Base-by-base conservation (phyloP, 2,329 filamentous ascomycete genomes). In the Exutisphaerella laricina region DNA sequence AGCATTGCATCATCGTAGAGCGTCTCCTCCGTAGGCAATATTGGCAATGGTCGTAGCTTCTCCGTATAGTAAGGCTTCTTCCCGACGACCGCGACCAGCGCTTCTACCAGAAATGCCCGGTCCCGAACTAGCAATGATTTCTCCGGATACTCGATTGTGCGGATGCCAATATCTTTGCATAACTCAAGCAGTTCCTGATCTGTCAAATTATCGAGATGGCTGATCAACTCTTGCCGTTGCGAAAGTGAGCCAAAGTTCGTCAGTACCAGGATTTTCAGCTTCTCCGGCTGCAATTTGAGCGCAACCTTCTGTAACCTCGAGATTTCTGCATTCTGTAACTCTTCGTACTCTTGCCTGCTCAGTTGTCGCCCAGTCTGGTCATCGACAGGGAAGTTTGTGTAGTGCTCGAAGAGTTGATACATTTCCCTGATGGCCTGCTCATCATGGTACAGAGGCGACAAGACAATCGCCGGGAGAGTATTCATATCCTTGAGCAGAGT, bases 191-290 rank as follows among this genome's bases (percentile, higher is more conserved):
- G 65, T 64, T 97, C 90, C 0, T 75, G 74, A 53, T 94, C 87
- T 3, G 78, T 77, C 39, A 98, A 70, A 8, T 76, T 70, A 42
- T 80, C 78, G 4, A 98, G 69, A 51, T 96, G 82, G 17, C 78
- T 75, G 59, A 84, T 78, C 12, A 98, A 73, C 54, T 97, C 92
- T 4, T 77, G 72, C 31, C 87, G 77, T 58, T 85, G 83, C 51
- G 89, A 84, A 49, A 98, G 84, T 3, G 88, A 84, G 2, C 84
- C 88, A 61, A 94, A 94, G 61, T 98, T 97, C 13, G 92, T 92
- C 28, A 98, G 69, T 1, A 90, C 87, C 46, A 98, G 70, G 28
- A 98, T 84, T n/a, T 84, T 88, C 26, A 98, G 70, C 66, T 96
- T 95, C 5, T 88, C 80, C 56, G 86, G 88, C 67, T 95, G 96